Conservation (phyloP, 2,329 filamentous ascomycete species). For the Neonectria hederae region DNA sequence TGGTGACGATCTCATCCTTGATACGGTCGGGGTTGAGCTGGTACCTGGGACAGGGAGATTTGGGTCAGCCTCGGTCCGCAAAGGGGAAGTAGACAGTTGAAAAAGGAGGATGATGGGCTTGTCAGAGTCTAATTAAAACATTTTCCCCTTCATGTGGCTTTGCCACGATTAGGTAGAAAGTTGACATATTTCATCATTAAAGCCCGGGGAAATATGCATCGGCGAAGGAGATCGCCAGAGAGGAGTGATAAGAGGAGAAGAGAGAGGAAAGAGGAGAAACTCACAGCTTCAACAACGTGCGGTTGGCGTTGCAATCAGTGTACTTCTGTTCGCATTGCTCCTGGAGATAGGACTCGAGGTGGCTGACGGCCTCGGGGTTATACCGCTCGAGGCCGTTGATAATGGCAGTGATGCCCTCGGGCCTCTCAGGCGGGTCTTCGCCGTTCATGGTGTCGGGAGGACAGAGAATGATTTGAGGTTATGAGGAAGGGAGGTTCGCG, state of each 20-base stretch:
- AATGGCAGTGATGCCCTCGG: constrained; percentile 90
- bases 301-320: constrained; percentile 95
- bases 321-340: constrained; percentile 96
- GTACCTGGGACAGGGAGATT: constrained; percentile 69
- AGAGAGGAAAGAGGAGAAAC: constrained; percentile 52
- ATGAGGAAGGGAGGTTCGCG: constrained; percentile 49
- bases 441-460: constrained; percentile 64
- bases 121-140: constrained; percentile 76
- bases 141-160: constrained; percentile 72
- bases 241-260: background rate
- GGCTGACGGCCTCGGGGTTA: constrained; percentile 94
- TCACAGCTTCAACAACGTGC: constrained; percentile 96
- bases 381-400: constrained; percentile 98
- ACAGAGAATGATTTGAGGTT: constrained; percentile 39
- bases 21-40: constrained; percentile 99
- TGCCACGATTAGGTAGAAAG: constrained; percentile 91
- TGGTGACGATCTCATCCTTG: constrained; percentile 97
- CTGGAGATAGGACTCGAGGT: constrained; percentile 93
- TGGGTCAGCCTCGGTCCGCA: constrained; percentile 29
- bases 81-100: background rate
- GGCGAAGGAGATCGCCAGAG: constrained; percentile 25
- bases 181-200: constrained; percentile 77
- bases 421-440: constrained; percentile 91
- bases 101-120: constrained; percentile 30
- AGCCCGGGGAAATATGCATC: constrained; percentile 29